Base-by-base conservation (phyloP, 1,284 basidiomycete genomes). In the Taiwanofungus camphoratus region DNA sequence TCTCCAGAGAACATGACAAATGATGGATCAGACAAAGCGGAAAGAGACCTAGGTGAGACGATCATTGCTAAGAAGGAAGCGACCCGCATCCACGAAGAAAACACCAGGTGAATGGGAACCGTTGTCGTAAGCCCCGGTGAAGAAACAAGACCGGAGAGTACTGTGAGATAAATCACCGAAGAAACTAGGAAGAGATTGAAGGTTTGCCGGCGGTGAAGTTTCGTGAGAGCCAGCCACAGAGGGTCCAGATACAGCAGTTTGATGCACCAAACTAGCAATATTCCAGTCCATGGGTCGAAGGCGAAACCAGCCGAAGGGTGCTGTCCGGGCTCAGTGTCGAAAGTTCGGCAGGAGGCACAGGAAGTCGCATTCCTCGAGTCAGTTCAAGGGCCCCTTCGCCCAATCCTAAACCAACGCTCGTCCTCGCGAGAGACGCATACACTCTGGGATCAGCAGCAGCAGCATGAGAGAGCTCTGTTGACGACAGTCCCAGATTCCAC, bases 301-400 rank as follows among this genome's bases (percentile, higher is more conserved):
- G 53, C 36, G 52, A 52, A 11, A 57, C 55, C 22, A 57, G 39
- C 41, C 55, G 48, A 40, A 57, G 27, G 34, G 55, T 57, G 33
- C 53, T 52, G 24, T 49, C 52, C 36, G 50, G 43, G 6, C 52
- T 52, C 33, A 50, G 51, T 26, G 50, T 52, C 46, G 53, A 52
- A 24, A 50, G 47, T 37, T 57, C 55, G 44, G 46, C 48, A 37
- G 53, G 44, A 23, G 31, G 33, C 35, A 24, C 23, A 6, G 39
- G 39, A 3, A 31, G 5, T 15, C 40, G 32, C 41, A 34, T 45
- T 22, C 42, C 45, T 24, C 44, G 32, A 26, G 40, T 32, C 22
- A 43, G 19, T 23, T 45, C 39, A 32, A 45, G 32, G 35, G 39
- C 40, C 31, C 16, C 12, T 11, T 47, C 48, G 20, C 40, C 55